phyloP scores from a whole-genome alignment of 2,329 filamentous ascomycete species.

The Penicillium oxalicum region DNA sequence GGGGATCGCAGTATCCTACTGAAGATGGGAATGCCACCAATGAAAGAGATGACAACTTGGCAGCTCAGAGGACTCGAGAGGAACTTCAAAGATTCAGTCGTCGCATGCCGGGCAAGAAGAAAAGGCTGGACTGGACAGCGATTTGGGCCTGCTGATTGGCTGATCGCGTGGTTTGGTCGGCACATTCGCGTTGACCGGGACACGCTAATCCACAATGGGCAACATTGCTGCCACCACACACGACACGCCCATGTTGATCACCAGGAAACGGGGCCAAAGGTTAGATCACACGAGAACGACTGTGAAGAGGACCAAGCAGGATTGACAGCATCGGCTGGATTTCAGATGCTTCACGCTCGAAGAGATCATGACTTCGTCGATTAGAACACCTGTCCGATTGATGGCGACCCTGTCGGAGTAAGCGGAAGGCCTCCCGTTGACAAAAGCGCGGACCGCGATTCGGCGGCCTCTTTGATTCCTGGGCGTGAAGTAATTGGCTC shows the following conservation, averaged over 20 bases:
- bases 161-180: conserved; percentile 11
- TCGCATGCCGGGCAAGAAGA: conserved; percentile 5
- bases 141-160: conserved; percentile 12
- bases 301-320: no score
- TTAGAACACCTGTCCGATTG: no score
- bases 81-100: conserved; percentile 5
- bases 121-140: conserved; percentile 10
- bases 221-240: conserved; percentile 17
- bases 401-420: no score
- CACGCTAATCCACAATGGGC: conserved; percentile 26
- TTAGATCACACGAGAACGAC: no score
- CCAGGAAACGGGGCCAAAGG: no score
- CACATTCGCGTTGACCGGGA: conserved; percentile 17
- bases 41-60: neutral
- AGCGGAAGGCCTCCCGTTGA: neutral
- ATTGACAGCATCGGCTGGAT: no score
- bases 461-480: no score
- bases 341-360: no score
- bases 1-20: neutral
- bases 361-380: no score
- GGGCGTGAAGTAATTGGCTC: no score
- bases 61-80: neutral
- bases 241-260: neutral
- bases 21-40: neutral
- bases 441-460: neutral